Evolutionary conservation across 108 stramenopile species (phyloP).

Genomic region (Cyclotella cryptica): DNA sequence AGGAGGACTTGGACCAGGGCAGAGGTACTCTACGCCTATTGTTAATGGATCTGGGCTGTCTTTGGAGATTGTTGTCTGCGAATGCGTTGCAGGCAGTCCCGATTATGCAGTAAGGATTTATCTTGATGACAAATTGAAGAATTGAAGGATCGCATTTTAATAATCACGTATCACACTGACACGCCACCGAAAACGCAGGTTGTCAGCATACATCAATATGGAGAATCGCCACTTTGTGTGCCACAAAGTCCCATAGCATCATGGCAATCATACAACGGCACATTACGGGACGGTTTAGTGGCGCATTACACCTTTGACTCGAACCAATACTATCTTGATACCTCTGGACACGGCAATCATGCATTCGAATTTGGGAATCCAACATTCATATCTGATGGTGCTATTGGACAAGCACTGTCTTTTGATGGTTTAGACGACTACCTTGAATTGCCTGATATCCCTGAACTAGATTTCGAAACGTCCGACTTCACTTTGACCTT

Average conservation of each 20-base stretch:
- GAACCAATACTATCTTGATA: constrained; percentile 20
- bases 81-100: too few relatives aligned
- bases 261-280: constrained; percentile 14
- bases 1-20: constrained; percentile 11
- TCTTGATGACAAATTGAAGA: too few relatives aligned
- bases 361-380: constrained; percentile 18
- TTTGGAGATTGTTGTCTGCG: neutral
- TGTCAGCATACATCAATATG: too few relatives aligned
- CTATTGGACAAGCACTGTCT: neutral
- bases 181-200: too few relatives aligned
- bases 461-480: constrained; percentile 12
- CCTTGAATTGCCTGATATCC: constrained; percentile 16
- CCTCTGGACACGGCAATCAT: constrained; percentile 22
- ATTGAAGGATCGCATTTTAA: too few relatives aligned
- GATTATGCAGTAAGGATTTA: too few relatives aligned
- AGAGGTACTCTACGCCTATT: constrained; percentile 1
- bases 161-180: too few relatives aligned
- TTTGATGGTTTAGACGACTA: constrained; percentile 21
- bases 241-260: too few relatives aligned
- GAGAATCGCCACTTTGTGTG: too few relatives aligned
- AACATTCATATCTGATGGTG: constrained; percentile 9
- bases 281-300: constrained; percentile 10
- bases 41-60: constrained; percentile 3
- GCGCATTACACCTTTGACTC: constrained; percentile 26
- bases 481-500: constrained; percentile 29